Evolutionary conservation across 768 basidiomycete genomes (phyloP).

Genomic region (Plicaturopsis crispa): DNA sequence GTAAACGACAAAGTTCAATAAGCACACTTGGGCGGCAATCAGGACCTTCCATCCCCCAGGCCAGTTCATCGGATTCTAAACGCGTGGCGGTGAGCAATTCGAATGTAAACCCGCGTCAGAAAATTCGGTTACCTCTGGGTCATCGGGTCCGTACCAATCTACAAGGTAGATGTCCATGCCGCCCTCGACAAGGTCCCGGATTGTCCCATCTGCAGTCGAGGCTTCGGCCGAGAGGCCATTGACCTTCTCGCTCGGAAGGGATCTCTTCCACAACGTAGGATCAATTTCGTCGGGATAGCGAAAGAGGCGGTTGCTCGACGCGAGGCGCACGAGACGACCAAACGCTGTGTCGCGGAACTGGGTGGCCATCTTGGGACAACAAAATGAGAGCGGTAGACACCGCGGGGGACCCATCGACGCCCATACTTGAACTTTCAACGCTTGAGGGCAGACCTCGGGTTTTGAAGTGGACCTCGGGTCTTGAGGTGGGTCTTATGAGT

Average conservation of each 20-base stretch:
- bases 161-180: not conserved
- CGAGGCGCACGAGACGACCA: not conserved
- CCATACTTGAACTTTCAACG: not conserved
- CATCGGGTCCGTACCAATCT: not conserved
- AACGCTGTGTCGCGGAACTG: not conserved
- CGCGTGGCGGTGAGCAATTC: not conserved
- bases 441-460: not conserved
- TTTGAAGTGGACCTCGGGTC: not conserved
- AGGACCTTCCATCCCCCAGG: not conserved
- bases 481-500: not conserved
- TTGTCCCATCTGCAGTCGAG: not conserved
- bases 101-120: not conserved
- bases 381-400: not conserved
- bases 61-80: not conserved
- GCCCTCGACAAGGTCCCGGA: not conserved
- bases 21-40: constrained; percentile 6
- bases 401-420: not conserved
- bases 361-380: not conserved
- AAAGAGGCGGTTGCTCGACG: not conserved
- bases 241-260: not conserved
- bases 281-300: not conserved
- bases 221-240: not conserved
- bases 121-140: not conserved
- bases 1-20: constrained; percentile 25
- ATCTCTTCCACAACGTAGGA: not conserved